Base-by-base conservation (phyloP, 169 alveolate species). In the Theileria parva region DNA sequence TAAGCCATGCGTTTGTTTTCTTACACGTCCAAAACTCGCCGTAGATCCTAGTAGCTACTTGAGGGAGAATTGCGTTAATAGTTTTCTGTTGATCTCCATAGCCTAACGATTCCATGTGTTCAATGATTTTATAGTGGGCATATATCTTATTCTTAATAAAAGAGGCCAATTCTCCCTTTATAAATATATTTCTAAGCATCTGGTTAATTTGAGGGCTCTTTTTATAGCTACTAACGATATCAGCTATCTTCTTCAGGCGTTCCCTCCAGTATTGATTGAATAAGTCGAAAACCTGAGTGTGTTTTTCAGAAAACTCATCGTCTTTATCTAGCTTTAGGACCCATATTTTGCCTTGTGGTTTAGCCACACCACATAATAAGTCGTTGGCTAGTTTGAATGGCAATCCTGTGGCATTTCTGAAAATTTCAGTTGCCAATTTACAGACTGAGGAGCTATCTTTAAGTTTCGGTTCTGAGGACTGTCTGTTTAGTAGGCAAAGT, bases 331-430 rank as follows among this genome's bases (percentile, higher is more conserved):
- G 44, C 59, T 81, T 81, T 12, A 72, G 85, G 27, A 79, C 67
- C 88, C 88, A 81, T 3, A 81, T 21, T 30, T 81, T 81, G 2
- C 88, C 88, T 53, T 81, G 88, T 15, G 77, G 83, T 48, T 27
- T 70, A 32, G 85, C 88, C 64, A 81, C 72, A 15, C 57, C 71
- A 11, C 85, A 71, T 3, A 81, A 34, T 51, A 81, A 30, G 21
- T 81, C 85, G 67, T 81, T 77, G 37, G 75, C 85, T 72, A 81
- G 55, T 21, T 32, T 67, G 23, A 67, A 61, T 11, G 88, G 88
- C 50, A 81, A 66, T 6, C 85, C 85, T n/a, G 88, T 72, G 19
- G 77, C 77, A 67, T 73, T 81, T 64, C 64, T 70, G 12, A 81
- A 69, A 2, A 71, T 69, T 67, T 81, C 88, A 25, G 60, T 81